Base-by-base conservation (phyloP, 2,329 filamentous ascomycete species). In the Verticillium longisporum region DNA sequence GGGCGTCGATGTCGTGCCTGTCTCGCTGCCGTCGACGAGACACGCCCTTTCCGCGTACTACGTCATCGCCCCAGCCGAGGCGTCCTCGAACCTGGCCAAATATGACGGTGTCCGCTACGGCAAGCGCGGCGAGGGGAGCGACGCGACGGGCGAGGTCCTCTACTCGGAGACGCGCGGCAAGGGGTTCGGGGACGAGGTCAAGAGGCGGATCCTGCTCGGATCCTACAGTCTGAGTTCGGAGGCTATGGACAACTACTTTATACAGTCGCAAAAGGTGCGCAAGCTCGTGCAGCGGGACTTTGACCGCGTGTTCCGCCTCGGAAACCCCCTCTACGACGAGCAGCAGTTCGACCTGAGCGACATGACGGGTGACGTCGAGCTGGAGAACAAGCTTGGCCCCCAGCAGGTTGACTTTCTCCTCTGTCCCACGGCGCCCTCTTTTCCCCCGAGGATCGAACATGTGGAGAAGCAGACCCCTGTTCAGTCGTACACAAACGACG, bases 71-170 rank as follows among this genome's bases (percentile, higher is more conserved):
- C 92, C 95, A 0, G 94, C 95, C 15, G 95, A 99, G 75, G 95
- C 95, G 3, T 92, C 92, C 1, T 98, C 94, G 15, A 99, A 99
- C 69, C 84, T 99, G 2, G 91, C 95, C 61, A 97, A 96, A 73
- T 99, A 97, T 73, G 96, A 99, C 69, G 95, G 95, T 21, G 86
- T 98, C n/a, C 89, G 95, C 11, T 99, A 96, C 74, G 95, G 95
- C 1, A 80, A 79, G 21, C 82, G 86, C 34, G 77, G 76, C 5
- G 70, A 73, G 1, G 73, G 76, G 10, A 81, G 79, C 56, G 80
- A 87, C 62, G 85, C 82, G 6, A 79, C 78, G 11, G 81, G 82
- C 9, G 81, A 83, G n/a, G 83, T 87, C 0, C 79, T 96, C 1
- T 98, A 95, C 73, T 86, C 92, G 0, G 80, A 82, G 50, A 92